Evolutionary conservation across 192 early-diverging fungal genomes (phyloP).

Genomic region (Polychytrium aggregatum): DNA sequence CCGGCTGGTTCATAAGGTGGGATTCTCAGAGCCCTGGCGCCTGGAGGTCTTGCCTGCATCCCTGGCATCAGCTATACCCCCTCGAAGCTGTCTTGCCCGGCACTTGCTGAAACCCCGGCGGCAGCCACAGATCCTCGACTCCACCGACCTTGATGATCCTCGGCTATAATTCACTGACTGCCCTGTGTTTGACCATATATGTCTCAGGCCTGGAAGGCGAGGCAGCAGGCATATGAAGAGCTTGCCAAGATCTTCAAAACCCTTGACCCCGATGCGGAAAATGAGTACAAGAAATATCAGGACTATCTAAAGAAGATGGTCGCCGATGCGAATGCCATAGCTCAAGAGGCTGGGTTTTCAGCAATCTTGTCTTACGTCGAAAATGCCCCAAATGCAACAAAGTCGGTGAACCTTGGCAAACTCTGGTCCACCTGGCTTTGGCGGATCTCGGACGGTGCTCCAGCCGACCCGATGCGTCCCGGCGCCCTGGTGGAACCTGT

Average conservation of each 20-base stretch:
- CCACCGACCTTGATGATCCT: neutral
- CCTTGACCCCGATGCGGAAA: constrained; percentile 47
- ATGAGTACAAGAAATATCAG: constrained; percentile 59
- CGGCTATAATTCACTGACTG: neutral
- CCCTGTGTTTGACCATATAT: constrained; percentile 3
- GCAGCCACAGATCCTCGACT: neutral
- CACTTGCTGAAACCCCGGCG: constrained; percentile 4
- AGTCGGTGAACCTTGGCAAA: constrained; percentile 16
- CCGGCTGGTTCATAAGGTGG: constrained; percentile 73
- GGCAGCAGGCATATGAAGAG: constrained; percentile 73
- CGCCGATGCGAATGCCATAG: constrained; percentile 77
- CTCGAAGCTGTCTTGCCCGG: neutral
- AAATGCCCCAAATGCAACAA: constrained; percentile 67
- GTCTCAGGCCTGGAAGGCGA: constrained; percentile 84
- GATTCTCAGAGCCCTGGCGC: no score
- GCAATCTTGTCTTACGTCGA: constrained; percentile 68
- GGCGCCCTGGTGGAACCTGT: neutral
- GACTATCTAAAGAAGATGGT: constrained; percentile 70
- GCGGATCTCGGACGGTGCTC: neutral
- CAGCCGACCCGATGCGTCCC: neutral
- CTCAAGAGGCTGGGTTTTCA: constrained; percentile 73
- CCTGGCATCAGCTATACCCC: neutral
- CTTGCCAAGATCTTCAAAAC: constrained; percentile 57
- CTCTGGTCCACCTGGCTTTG: neutral
- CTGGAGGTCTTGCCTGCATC: neutral